Evolutionary conservation across 106 monocot genomes (phyloP), one percentile per base, ranked within the genome.

Genomic region (Platanthera zijinensis): DNA sequence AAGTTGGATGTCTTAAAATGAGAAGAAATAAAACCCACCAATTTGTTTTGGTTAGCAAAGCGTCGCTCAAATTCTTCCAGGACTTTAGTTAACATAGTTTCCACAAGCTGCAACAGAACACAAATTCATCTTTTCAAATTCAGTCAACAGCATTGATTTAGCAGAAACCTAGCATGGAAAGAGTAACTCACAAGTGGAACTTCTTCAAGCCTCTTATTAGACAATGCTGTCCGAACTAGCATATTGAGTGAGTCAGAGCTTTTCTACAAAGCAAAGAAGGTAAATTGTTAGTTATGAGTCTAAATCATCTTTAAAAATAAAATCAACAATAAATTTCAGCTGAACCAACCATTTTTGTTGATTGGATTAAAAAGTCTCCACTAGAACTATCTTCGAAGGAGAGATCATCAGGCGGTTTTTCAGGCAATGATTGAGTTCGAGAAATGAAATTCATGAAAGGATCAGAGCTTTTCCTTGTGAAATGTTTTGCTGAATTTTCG

Each of bases 141-240:
- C 52, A 62, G 32, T 61, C 25, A 39, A 51, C 75, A 45, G 45
- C 25, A 15, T 10, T 54, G 52, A 17, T 67, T 39, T 14, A 51
- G 70, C 39, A 73, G 11, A 63, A 71, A 71, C 53, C 72, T 51
- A 0, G 50, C 32, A 82, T 18, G 17, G 22, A 7, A 51, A 46
- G 15, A 66, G 18, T 50, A 64, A 10, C 84, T 84, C 68, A 99
- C 99, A n/a, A 50, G 46, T 76, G 94, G 99, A 77, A 90, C 76
- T 85, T 99, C 99, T 80, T 99, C 99, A 46, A 90, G 87, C 84
- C 87, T 94, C 80, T 90, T 94, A 49, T 87, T 85, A 10, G 90
- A 92, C 10, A 90, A 77, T 85, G 88, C 80, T 25, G 86, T 84
- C 50, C 77, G 84, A 12, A 99, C 80, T 73, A 99, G 82, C 89